Conservation (phyloP, 441 rosid species). For the Croton setiger region DNA sequence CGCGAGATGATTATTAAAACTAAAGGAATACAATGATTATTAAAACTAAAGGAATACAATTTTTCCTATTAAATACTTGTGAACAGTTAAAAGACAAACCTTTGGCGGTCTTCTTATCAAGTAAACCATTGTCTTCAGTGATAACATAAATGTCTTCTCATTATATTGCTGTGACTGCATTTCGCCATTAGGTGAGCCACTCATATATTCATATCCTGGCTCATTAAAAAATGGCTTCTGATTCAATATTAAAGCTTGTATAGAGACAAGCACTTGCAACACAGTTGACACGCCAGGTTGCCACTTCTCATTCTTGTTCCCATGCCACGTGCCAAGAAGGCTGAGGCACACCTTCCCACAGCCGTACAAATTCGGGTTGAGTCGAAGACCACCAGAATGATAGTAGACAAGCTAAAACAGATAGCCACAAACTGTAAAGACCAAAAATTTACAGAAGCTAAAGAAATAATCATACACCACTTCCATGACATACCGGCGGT, state of each 20-base stretch:
- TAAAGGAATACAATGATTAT: neutral
- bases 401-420: slow-evolving; percentile 57
- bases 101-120: slow-evolving; percentile 68
- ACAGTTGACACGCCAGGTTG: slow-evolving; percentile 66
- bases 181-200: slow-evolving; percentile 47
- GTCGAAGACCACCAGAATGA: slow-evolving; percentile 77
- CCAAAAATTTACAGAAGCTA: slow-evolving; percentile 7
- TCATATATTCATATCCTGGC: slow-evolving; percentile 54
- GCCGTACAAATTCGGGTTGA: slow-evolving; percentile 75
- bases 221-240: slow-evolving; percentile 80
- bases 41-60: neutral
- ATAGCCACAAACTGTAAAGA: slow-evolving; percentile 22
- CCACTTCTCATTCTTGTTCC: slow-evolving; percentile 73
- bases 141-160: slow-evolving; percentile 58
- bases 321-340: slow-evolving; percentile 86
- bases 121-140: slow-evolving; percentile 73
- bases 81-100: slow-evolving; percentile 36
- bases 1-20: neutral
- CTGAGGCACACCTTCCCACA: slow-evolving; percentile 90
- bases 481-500: slow-evolving; percentile 64
- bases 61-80: neutral
- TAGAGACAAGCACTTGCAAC: slow-evolving; percentile 87
- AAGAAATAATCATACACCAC: slow-evolving; percentile 15
- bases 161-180: slow-evolving; percentile 43
- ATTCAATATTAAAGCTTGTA: slow-evolving; percentile 86